Percentiles rank a stretch among this genome's conserved stretches.
Conservation (phyloP, 805 yeast genomes). For the Pichia nanzhaoensis region DNA sequence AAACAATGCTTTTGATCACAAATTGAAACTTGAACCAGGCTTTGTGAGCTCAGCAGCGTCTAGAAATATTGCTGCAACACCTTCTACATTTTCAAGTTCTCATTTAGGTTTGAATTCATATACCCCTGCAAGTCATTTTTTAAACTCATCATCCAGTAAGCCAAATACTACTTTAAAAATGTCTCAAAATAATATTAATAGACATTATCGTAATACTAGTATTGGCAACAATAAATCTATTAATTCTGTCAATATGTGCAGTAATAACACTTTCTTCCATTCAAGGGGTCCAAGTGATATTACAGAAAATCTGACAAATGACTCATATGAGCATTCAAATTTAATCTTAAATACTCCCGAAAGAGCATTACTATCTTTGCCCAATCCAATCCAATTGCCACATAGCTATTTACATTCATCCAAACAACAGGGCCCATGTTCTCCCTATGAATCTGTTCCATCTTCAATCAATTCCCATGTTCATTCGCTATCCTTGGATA, state of each 20-base stretch:
- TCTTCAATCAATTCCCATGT: conserved; percentile 3
- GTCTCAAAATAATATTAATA: neutral
- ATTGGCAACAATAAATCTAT: neutral
- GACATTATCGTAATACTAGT: neutral
- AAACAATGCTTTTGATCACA: too few relatives aligned
- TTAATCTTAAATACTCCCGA: conserved; percentile 14
- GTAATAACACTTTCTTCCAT: neutral
- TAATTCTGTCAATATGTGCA: neutral
- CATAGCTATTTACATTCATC: conserved; percentile 2
- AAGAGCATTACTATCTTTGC: conserved; percentile 2
- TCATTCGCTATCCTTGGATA: conserved; percentile 7
- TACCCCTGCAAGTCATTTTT: neutral
- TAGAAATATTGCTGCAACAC: neutral
- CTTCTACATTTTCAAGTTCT: conserved; percentile 1
- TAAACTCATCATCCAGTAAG: neutral
- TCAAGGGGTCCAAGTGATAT: conserved; percentile 33
- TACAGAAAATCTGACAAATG: conserved; percentile 9
- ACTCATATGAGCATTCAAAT: conserved; percentile 1
- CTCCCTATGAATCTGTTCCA: conserved; percentile 8
- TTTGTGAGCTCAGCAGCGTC: conserved; percentile 4
- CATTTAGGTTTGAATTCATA: neutral
- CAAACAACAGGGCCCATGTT: neutral
- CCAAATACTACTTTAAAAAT: neutral
- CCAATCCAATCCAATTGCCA: conserved; percentile 4
- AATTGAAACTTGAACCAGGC: conserved; percentile 4